Base-by-base conservation (phyloP, 345 rosid species). In the Heritiera littoralis region DNA sequence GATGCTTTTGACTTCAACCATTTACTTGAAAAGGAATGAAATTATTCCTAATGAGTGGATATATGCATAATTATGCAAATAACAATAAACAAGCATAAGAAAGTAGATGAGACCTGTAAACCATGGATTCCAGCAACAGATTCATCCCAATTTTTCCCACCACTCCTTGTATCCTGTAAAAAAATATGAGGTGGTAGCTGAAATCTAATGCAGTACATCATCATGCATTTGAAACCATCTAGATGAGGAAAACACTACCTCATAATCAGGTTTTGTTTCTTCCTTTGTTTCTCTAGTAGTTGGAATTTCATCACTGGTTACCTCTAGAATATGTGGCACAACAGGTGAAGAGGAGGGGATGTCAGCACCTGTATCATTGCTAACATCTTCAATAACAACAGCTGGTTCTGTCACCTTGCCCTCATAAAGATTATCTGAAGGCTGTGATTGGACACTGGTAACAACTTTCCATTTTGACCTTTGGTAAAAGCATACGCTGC, bases 321-420 rank as follows among this genome's bases (percentile, higher is more conserved):
- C 85, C 75, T 84, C 83, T 67, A 87, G 85, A 80, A 86, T 83
- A 48, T 46, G 84, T 65, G 91, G 92, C 23, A 84, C 79, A 68
- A 84, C 77, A 43, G 83, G 74, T 41, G 87, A 79, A 79, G 87
- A 77, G 9, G 78, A 67, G 30, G 86, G 88, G 60, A 80, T 83
- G 80, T 79, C 86, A 2, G 84, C 73, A 46, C 80, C 84, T n/a
- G 72, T 80, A 56, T 83, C 82, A 72, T 88, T 82, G 17, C 90
- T 92, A 63, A 89, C 97, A 86, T 95, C 98, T 86, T 92, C 93
- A 52, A 92, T 89, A 64, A 84, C 72, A 71, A 92, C 60, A 66
- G 30, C 35, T 65, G 87, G 43, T 58, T 78, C 77, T 41, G 74
- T 74, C 79, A 66, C 58, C 56, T 79, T 80, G 76, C 66, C 52